Conservation (phyloP, 495 filamentous ascomycete genomes). For the Talaromyces wortmannii region DNA sequence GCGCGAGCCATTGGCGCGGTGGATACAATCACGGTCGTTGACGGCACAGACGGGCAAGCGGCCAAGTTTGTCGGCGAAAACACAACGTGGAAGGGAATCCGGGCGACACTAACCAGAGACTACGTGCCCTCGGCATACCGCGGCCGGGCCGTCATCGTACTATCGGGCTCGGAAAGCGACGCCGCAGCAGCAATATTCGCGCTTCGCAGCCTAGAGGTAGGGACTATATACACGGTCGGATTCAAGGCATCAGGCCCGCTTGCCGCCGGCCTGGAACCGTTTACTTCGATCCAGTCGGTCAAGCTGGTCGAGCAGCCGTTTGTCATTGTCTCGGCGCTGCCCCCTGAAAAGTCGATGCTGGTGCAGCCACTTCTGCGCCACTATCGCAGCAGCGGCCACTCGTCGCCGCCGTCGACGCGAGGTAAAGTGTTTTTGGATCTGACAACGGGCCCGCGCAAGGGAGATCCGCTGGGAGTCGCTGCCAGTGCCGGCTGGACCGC, state of each 20-base stretch:
- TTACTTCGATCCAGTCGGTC: conserved; percentile 72
- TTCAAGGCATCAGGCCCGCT: conserved; percentile 64
- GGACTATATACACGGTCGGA: conserved; percentile 76
- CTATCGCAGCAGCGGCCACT: conserved; percentile 37
- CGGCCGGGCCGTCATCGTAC: conserved; percentile 64
- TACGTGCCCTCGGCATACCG: conserved; percentile 76
- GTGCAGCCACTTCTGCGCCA: conserved; percentile 74
- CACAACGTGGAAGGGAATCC: conserved; percentile 75
- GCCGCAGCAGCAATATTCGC: conserved; percentile 72
- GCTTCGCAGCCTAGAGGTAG: conserved; percentile 64
- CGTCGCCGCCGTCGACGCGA: conserved; percentile 39
- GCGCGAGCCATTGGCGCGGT: conserved; percentile 69
- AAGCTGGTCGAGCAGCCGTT: conserved; percentile 71
- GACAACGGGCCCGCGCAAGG: conserved; percentile 58
- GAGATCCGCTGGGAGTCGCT: conserved; percentile 62
- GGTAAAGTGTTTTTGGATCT: conserved; percentile 79
- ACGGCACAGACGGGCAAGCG: conserved; percentile 23
- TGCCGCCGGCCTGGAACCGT: conserved; percentile 61
- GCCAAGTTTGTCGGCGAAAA: conserved; percentile 64
- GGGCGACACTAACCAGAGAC: conserved; percentile 70
- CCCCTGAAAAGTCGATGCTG: conserved; percentile 68
- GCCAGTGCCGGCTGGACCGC: conserved; percentile 67
- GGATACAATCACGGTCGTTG: conserved; percentile 70
- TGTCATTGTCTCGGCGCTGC: conserved; percentile 70
- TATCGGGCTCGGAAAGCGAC: conserved; percentile 60